Evolutionary conservation across 306 rosid species (phyloP).

Genomic region (Carpinus viminea): DNA sequence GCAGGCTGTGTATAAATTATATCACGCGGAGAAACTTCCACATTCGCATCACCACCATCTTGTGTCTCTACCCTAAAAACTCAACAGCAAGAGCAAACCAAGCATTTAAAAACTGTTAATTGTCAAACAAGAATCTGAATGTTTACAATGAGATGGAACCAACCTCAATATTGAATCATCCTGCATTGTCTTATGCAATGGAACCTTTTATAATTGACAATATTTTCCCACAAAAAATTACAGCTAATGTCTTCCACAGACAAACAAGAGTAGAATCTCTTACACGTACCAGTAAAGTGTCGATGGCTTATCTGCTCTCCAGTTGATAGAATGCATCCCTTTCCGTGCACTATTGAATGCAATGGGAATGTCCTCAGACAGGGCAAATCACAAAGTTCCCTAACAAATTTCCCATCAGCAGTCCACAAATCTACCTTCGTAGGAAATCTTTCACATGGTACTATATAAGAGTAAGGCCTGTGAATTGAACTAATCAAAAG

Average conservation of each 20-base stretch:
- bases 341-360: conserved; percentile 82
- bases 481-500: conserved; percentile 71
- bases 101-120: background rate
- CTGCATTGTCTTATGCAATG: background rate
- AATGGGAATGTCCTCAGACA: conserved; percentile 93
- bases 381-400: conserved; percentile 93
- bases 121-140: background rate
- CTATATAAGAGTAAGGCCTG: conserved; percentile 94
- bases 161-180: background rate
- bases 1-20: conserved; percentile 81
- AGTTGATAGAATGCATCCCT: conserved; percentile 91
- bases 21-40: conserved; percentile 96
- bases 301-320: conserved; percentile 94
- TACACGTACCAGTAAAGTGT: conserved; percentile 76
- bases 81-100: conserved; percentile 34
- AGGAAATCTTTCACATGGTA: conserved; percentile 96
- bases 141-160: background rate
- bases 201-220: background rate
- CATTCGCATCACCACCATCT: conserved; percentile 95
- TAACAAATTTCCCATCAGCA: conserved; percentile 70
- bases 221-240: background rate
- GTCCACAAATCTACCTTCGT: conserved; percentile 84
- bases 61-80: conserved; percentile 87
- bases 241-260: background rate
- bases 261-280: conserved; percentile 21